Base-by-base conservation (phyloP, 2,329 filamentous ascomycete species). In the Aureobasidium sp. region DNA sequence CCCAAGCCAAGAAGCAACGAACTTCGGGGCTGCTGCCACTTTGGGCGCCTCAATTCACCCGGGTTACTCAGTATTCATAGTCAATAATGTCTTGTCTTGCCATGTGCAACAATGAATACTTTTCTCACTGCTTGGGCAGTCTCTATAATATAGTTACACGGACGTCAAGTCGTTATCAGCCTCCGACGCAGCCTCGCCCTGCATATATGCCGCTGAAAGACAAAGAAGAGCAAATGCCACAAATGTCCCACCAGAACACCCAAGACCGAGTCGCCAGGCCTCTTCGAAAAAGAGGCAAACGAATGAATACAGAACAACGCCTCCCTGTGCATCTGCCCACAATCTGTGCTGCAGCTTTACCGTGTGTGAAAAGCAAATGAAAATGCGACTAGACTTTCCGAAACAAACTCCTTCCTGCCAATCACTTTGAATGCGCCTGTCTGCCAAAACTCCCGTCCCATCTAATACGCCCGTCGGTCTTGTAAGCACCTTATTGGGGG, bases 401-500 rank as follows among this genome's bases (percentile, higher is more conserved):
- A 59, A 58, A 21, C 37, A 21, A 44, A 49, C 44, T 34, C 57
- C 21, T 11, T 42, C 57, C 45, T 50, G 25, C 57, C 34, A 21
- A 21, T 21, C 21, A 21, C 21, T 37, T 30, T 25, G 14, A 41
- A 6, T 59, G 34, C 36, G 57, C 57, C 57, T 50, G 32, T 59
- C 32, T 45, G 57, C 32, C n/a, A 32, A 32, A 59, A 41, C 27
- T 34, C 34, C 44, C 25, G 14, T 4, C 5, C 45, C 57, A 6
- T 59, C 42, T 50, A 21, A 41, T 9, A 36, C 27, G 16, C 16
- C 48, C n/a, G 14, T 4, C 14, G 25, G 37, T 42, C 5, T 49
- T 50, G 11, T 50, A 41, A 45, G 50, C 9, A 13, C 21, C 21
- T 59, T 27, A 69, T 61, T 72, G 70, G 62, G 72, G 72, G 59